Evolutionary conservation across 192 early-diverging fungal genomes (phyloP), one percentile per base, ranked within the genome.

Genomic region (Linnemannia hyalina): DNA sequence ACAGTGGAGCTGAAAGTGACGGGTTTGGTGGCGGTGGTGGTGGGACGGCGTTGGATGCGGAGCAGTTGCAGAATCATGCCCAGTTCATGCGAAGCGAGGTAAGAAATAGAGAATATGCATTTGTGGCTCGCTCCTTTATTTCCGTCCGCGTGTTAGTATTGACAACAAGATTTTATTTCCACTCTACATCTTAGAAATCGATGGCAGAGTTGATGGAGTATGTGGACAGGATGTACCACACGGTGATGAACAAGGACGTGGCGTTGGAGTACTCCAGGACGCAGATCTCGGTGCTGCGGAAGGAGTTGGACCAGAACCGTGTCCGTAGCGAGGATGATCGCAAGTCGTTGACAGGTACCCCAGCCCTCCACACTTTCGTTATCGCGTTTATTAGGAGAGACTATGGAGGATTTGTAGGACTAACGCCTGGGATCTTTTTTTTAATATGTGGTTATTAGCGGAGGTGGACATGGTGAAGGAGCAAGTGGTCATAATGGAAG

Each of bases 401-500:
- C n/a, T 42, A 26, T 74, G 22, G 4, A n/a, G n/a, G 60, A 32
- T 65, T 9, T 40, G 0, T 40, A 29, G n/a, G 13, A 65, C 60
- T 32, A 32, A 65, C 29, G 32, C 23, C 35, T 60, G n/a, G 1
- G 9, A 9, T 57, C 29, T 18, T 44, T 47, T 42, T 69, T 26
- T 5, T 20, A 22, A 5, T 2, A 22, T 52, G 49, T 52, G 49
- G 49, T 54, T 32, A 49, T 69, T 71, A 85, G 78, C 63, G 4
- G 83, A 85, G 35, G 70, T 76, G 8, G 78, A 80, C 35, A 70
- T 40, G 4, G 70, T 49, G 41, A 85, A 80, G 70, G 75, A 73
- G n/a, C 74, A 80, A 68, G 74, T 85, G 16, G 75, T 57, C 10
- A 80, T 26, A 6, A 85, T 85, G 83, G 83, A 85, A 70, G 75